Evolutionary conservation across 495 filamentous ascomycete species (phyloP), one percentile per base, ranked within the genome.

Genomic region (Aspergillus affinis): DNA sequence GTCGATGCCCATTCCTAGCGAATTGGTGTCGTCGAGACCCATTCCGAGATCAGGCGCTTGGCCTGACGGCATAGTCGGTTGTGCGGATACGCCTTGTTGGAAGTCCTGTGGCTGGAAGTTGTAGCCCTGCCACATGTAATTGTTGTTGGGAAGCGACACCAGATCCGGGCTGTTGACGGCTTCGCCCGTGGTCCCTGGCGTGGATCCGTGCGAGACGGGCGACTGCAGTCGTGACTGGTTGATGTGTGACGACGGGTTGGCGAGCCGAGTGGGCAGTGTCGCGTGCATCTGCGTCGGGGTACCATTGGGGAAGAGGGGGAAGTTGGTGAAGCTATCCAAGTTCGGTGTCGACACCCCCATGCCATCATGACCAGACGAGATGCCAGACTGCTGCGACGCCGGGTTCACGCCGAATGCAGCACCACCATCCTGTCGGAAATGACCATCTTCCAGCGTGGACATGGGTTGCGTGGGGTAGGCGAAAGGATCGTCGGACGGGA

Each of bases 401-500:
- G 61, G 26, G 41, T 65, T 65, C 15, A 65, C 54, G 6, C 54
- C 58, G 46, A 67, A 61, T 6, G 53, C 54, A 17, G 55, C 26
- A 6, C 60, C 64, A 7, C 41, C 61, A 46, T 75, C 74, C 26
- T 75, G 65, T n/a, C 69, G 58, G 67, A 80, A 78, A 58, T 81
- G 79, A 36, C 72, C 73, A 58, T 82, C 77, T 61, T 88, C 85
- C 48, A 88, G 74, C 1, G 80, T 86, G 3, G 81, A 88, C 76
- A 93, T 84, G 2, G 92, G 90, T 66, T 92, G 91, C 65, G 87
- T 90, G 4, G 92, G 90, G 71, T 97, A 98, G 0, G 88, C 91
- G 59, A 97, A 93, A 0, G 93, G 91, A 68, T 98, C 92, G 23
- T 85, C 82, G 0, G 92, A 91, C 1, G 92, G 89, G 63, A 97